Conservation (phyloP, 2,329 filamentous ascomycete genomes). For the Ambrosiella beaveri region DNA sequence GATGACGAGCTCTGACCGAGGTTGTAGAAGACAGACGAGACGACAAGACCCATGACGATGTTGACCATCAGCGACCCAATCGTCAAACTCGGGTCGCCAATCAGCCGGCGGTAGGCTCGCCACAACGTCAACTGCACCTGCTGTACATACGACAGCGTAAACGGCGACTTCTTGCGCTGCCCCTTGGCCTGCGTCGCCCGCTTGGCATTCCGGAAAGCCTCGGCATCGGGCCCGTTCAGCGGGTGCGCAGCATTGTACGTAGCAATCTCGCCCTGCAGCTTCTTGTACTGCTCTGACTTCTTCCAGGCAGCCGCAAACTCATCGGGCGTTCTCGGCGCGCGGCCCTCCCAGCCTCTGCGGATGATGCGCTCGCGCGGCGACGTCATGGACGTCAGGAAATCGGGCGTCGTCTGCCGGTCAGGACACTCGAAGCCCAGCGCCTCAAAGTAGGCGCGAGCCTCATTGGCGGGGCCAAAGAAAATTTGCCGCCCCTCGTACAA, state of each 20-base stretch:
- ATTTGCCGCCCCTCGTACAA: conserved; percentile 65
- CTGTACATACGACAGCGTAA: conserved; percentile 59
- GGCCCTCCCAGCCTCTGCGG: conserved; percentile 37
- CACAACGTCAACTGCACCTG: conserved; percentile 66
- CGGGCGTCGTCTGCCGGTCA: conserved; percentile 48
- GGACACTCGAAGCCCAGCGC: conserved; percentile 51
- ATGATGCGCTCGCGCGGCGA: conserved; percentile 38
- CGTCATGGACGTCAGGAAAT: conserved; percentile 58
- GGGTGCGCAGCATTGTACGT: conserved; percentile 34
- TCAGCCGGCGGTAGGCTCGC: conserved; percentile 62
- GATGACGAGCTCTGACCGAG: conserved; percentile 44
- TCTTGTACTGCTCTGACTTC: conserved; percentile 29
- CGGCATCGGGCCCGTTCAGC: conserved; percentile 37
- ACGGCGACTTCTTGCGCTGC: conserved; percentile 56
- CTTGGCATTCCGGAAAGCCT: conserved; percentile 37
- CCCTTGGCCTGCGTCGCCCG: conserved; percentile 37
- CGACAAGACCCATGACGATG: conserved; percentile 57
- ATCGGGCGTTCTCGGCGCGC: conserved; percentile 40
- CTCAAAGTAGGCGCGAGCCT: conserved; percentile 47
- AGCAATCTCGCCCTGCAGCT: conserved; percentile 32
- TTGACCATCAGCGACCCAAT: conserved; percentile 55
- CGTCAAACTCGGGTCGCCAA: conserved; percentile 60
- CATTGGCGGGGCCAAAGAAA: conserved; percentile 47
- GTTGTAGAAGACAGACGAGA: conserved; percentile 69
- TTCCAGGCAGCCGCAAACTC: conserved; percentile 44